These are phyloP conservation scores for Thielaviopsis euricoi DNA, from an alignment of 2,329 filamentous ascomycete species.

Conservation along the genomic window DNA sequence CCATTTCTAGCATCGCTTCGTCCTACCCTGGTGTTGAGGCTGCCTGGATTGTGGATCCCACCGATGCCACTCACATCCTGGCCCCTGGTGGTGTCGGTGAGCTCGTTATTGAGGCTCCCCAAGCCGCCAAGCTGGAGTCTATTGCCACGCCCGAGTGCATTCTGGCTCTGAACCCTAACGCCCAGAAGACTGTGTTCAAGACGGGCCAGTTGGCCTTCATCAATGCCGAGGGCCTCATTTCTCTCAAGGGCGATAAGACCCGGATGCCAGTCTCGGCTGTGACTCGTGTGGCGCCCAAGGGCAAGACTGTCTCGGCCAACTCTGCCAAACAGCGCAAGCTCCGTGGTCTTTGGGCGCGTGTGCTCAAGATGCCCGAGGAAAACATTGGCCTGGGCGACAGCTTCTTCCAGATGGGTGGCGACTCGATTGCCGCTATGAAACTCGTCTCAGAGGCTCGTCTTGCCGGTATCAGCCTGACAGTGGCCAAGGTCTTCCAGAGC, in stretches of 20 bases:
- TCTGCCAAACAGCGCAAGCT: slow-evolving; percentile 28
- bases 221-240: slow-evolving; percentile 18
- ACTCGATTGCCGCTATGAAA: slow-evolving; percentile 45
- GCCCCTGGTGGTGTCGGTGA: slow-evolving; percentile 28
- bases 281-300: slow-evolving; percentile 1
- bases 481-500: slow-evolving; percentile 38
- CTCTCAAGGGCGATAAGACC: slow-evolving; percentile 15
- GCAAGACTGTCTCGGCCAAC: slow-evolving; percentile 22
- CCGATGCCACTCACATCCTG: slow-evolving; percentile 20
- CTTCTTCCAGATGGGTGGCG: slow-evolving; percentile 44
- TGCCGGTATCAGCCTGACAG: slow-evolving; percentile 31
- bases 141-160: slow-evolving; percentile 19
- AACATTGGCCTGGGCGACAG: slow-evolving; percentile 37
- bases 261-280: slow-evolving; percentile 9
- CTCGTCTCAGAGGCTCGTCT: slow-evolving; percentile 37
- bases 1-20: slow-evolving; percentile 14
- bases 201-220: slow-evolving; percentile 26
- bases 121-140: slow-evolving; percentile 15
- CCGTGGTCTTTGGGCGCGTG: slow-evolving; percentile 30
- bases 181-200: slow-evolving; percentile 20
- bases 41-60: slow-evolving; percentile 25
- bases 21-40: slow-evolving; percentile 17
- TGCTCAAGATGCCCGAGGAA: slow-evolving; percentile 27
- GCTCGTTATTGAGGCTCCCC: slow-evolving; percentile 23
- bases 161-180: slow-evolving; percentile 8